Evolutionary conservation across 2,329 filamentous ascomycete species (phyloP).

Genomic region (Alternaria gansuensis): DNA sequence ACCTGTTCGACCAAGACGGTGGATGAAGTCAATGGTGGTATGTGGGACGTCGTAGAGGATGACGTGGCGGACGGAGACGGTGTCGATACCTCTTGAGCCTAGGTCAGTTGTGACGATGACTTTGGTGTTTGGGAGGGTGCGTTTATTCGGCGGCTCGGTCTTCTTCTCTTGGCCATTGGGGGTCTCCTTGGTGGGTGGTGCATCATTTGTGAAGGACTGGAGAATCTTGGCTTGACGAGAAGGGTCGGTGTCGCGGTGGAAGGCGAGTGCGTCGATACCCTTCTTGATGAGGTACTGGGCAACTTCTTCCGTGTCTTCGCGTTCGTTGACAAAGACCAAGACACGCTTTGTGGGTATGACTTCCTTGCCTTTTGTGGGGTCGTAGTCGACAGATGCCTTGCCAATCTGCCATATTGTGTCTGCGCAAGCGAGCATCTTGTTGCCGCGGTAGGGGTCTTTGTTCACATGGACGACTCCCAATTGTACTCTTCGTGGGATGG

Average conservation of each 20-base stretch:
- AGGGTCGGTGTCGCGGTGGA: conserved; percentile 85
- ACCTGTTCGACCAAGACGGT: conserved; percentile 88
- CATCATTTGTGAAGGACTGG: conserved; percentile 67
- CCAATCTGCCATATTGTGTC: conserved; percentile 95
- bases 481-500: conserved; percentile 92
- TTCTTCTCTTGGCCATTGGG: conserved; percentile 1
- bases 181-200: conserved; percentile 6
- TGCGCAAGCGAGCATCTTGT: conserved; percentile 91
- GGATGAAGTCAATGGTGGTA: conserved; percentile 97
- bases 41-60: conserved; percentile 98
- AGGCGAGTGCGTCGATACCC: conserved; percentile 85
- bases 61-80: conserved; percentile 86
- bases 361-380: conserved; percentile 57
- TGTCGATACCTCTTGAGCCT: conserved; percentile 92
- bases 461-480: conserved; percentile 92
- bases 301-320: conserved; percentile 84
- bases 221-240: conserved; percentile 80
- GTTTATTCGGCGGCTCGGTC: conserved; percentile 20
- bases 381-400: conserved; percentile 67
- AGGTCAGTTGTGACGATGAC: conserved; percentile 95
- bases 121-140: conserved; percentile 77
- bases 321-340: conserved; percentile 96
- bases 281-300: conserved; percentile 81
- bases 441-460: conserved; percentile 90
- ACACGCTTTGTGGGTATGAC: conserved; percentile 79